A percentile compares a stretch with the other conserved stretches of the same genome.
phyloP scores from a whole-genome alignment of 441 rosid genomes.

The Dalechampia spathulata region DNA sequence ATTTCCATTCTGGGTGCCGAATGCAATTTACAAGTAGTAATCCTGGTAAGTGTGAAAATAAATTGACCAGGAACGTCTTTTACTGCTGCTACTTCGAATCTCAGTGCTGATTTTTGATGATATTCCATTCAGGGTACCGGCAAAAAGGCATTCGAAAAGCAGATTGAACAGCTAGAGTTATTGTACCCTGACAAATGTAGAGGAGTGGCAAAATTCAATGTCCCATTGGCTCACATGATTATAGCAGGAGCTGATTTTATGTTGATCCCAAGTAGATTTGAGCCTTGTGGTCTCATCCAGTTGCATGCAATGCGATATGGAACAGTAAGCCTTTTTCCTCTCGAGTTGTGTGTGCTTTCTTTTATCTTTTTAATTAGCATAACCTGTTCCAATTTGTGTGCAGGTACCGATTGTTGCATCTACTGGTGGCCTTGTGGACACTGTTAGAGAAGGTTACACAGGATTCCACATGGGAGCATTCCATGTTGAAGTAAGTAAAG shows the following conservation, averaged over 20 bases:
- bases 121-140: conserved; percentile 65
- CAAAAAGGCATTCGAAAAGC: conserved; percentile 64
- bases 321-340: conserved; percentile 36
- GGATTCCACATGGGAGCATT: conserved; percentile 90
- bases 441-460: conserved; percentile 77
- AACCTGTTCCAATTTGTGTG: neutral
- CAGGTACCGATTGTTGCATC: conserved; percentile 87
- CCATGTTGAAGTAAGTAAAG: conserved; percentile 47
- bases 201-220: conserved; percentile 76
- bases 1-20: conserved; percentile 50
- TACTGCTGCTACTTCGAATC: neutral
- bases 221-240: conserved; percentile 83
- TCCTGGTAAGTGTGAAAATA: conserved; percentile 53
- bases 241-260: conserved; percentile 85
- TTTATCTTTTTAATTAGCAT: neutral
- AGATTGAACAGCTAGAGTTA: conserved; percentile 53
- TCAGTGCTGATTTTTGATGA: neutral
- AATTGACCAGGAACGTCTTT: neutral
- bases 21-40: conserved; percentile 58
- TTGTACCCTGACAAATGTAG: conserved; percentile 56
- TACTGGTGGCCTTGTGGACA: conserved; percentile 94
- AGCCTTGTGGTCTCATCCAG: conserved; percentile 96
- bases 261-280: conserved; percentile 81
- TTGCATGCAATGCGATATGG: conserved; percentile 96
- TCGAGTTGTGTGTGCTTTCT: neutral